Evolutionary conservation across 164 flowering plant species (phyloP).

Genomic region (Tetrastigma voinierianum): DNA sequence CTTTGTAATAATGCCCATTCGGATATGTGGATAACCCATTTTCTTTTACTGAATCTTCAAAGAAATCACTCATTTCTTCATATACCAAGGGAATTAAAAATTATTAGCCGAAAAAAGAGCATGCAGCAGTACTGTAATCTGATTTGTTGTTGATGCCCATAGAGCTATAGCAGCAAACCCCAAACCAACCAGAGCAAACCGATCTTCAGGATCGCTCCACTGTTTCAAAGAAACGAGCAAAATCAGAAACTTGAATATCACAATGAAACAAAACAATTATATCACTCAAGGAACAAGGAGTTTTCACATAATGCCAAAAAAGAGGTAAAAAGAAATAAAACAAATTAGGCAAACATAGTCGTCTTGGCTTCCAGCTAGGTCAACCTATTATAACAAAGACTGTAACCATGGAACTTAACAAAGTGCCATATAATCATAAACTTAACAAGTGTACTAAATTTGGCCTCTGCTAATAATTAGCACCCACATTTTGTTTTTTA

Average conservation of each 20-base stretch:
- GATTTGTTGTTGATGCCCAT: conserved; percentile 80
- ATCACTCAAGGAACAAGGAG: not conserved
- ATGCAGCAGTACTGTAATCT: conserved; percentile 53
- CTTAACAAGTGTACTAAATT: no score
- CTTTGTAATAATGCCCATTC: no score
- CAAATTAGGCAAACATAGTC: not conserved
- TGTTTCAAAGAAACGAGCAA: conserved; percentile 25
- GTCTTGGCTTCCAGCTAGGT: not conserved
- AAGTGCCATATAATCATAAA: no score
- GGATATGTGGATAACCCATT: no score
- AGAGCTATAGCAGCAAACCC: conserved; percentile 73
- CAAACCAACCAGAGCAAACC: conserved; percentile 69
- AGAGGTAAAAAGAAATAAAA: not conserved
- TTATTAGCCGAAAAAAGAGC: not conserved
- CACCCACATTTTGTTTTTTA: no score
- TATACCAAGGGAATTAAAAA: no score
- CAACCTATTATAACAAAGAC: not conserved
- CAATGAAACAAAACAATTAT: not conserved
- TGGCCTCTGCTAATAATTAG: no score
- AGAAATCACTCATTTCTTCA: no score
- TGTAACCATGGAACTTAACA: not conserved
- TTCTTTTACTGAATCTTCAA: no score
- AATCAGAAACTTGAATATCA: conserved; percentile 12
- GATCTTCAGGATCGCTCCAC: conserved; percentile 92
- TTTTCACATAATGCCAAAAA: not conserved